Base-by-base conservation (phyloP, 2,329 filamentous ascomycete genomes). In the Xylaria polymorpha region DNA sequence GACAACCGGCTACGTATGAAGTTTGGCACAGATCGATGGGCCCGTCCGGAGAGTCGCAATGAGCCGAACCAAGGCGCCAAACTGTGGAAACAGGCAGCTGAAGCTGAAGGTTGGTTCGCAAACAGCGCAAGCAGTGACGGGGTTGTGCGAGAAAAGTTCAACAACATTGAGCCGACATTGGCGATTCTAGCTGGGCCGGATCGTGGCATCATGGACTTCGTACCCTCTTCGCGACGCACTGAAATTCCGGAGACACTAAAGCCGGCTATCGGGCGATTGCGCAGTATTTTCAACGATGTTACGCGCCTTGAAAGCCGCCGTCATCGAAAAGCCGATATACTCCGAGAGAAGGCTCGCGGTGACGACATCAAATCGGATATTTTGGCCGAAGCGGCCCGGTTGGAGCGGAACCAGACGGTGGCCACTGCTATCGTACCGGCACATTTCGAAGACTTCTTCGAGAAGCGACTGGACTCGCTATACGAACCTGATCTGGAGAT, bases 391-490 rank as follows among this genome's bases (percentile, higher is more conserved):
- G 91, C 94, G 2, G 91, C 92, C 43, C 89, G 94, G 9, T 85
- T 98, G 14, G 96, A 98, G 81, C 89, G 94, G 55, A 91, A 92
- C 67, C 95, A 94, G 71, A 93, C 94, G 0, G 77, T 78, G 35
- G 92, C 92, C 81, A 94, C 94, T 44, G 88, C 90, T 12, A 91
- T 99, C 61, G 92, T 94, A 60, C 91, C 95, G 0, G 92, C 92
- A 2, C 94, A 98, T 75, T 98, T 99, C 76, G 96, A 99, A 76
- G 88, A 90, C 62, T 91, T 98, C 56, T 98, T 98, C 73, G 93
- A 97, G 75, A 87, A 90, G 73, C 89, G 94, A 1, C 86, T 99
- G 1, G 89, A 91, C 62, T 81, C 79, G 55, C 85, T 91, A 56
- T 99, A 98, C 79, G 93, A 97, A 71, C 81, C 87, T 0, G 95